Conservation (phyloP, 345 rosid species). For the Citrus australasica region DNA sequence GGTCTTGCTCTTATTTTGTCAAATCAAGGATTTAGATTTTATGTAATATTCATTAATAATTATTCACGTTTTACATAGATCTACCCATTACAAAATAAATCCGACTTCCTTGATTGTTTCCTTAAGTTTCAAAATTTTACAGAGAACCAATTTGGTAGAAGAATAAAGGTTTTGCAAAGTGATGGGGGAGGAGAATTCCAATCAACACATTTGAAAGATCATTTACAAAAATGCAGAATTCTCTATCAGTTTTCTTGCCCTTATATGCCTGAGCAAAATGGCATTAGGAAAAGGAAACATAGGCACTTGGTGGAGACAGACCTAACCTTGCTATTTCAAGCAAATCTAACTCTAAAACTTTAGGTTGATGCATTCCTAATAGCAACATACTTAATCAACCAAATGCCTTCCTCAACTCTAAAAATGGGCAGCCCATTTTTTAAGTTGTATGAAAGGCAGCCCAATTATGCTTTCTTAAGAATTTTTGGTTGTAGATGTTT, state of each 20-base stretch:
- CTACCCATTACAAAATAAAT: background rate
- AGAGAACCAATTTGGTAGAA: background rate
- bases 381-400: background rate
- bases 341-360: background rate
- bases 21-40: background rate
- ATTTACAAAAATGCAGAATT: background rate
- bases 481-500: background rate
- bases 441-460: background rate
- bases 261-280: background rate
- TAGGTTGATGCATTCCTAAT: background rate
- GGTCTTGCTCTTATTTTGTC: background rate
- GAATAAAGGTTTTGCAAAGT: background rate
- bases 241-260: background rate
- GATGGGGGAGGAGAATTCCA: background rate
- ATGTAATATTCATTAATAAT: background rate
- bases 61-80: background rate
- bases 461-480: background rate
- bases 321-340: background rate
- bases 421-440: background rate
- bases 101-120: background rate
- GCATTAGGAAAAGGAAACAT: background rate
- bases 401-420: background rate
- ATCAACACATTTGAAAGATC: background rate
- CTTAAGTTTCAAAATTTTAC: background rate
- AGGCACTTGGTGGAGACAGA: background rate